A percentile compares a stretch with the other conserved stretches of the same genome.
phyloP scores from a whole-genome alignment of 2,329 filamentous ascomycete species.

The Nannizziopsis arthrosporioides region DNA sequence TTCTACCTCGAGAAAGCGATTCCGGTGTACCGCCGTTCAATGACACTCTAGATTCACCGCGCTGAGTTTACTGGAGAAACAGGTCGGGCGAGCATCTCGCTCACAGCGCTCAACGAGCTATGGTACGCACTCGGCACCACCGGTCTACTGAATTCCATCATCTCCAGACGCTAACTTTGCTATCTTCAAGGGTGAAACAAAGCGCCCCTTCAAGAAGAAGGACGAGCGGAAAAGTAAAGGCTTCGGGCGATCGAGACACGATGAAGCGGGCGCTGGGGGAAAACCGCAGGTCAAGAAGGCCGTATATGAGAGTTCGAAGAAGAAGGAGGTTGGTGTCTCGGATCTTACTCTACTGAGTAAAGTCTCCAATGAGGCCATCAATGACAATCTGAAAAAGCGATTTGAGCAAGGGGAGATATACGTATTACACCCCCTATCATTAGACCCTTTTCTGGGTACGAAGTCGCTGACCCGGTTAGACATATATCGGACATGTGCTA shows the following conservation, averaged over 20 bases:
- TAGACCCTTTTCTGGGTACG: too few species aligned
- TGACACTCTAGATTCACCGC: neutral
- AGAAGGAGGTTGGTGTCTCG: constrained; percentile 98
- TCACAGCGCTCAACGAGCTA: constrained; percentile 6
- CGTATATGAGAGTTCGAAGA: constrained; percentile 89
- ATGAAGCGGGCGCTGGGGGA: constrained; percentile 36
- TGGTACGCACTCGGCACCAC: neutral
- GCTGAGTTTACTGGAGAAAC: neutral
- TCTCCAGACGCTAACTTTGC: neutral
- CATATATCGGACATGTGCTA: constrained; percentile 98
- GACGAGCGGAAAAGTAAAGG: constrained; percentile 32
- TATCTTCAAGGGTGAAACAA: constrained; percentile 30
- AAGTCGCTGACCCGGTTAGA: constrained; percentile 37
- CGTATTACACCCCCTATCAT: constrained; percentile 35
- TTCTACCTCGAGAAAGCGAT: neutral
- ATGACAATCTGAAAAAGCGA: constrained; percentile 95
- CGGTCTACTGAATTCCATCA: neutral
- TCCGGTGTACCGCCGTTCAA: neutral
- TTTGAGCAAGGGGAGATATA: constrained; percentile 98
- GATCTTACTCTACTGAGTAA: constrained; percentile 96
- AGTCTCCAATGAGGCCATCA: constrained; percentile 98
- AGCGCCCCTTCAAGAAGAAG: constrained; percentile 31
- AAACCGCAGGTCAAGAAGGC: constrained; percentile 80
- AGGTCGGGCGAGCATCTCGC: constrained; percentile 3
- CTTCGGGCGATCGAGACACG: constrained; percentile 34